Evolutionary conservation across 75 land plant genomes (phyloP).

Genomic region (Cunninghamia lanceolata): DNA sequence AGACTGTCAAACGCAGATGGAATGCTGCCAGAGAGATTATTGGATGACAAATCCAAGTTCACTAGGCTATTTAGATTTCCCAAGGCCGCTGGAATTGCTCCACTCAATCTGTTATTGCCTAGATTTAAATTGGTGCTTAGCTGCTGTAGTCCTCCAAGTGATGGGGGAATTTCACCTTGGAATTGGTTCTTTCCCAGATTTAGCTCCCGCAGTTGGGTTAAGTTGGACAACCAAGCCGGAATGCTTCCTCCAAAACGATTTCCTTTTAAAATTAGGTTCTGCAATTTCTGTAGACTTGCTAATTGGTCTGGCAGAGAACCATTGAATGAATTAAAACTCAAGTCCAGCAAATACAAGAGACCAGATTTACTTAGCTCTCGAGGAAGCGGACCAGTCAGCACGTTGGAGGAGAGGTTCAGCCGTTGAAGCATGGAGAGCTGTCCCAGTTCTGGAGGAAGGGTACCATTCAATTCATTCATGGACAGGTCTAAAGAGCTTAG

Average conservation of each 20-base stretch:
- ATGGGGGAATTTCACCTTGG: conserved; percentile 48
- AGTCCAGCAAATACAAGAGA: conserved; percentile 35
- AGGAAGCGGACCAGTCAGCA: conserved; percentile 57
- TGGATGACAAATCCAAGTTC: conserved; percentile 42
- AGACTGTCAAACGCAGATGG: conserved; percentile 24
- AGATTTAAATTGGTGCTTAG: conserved; percentile 36
- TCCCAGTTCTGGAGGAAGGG: conserved; percentile 44
- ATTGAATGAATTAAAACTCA: conserved; percentile 52
- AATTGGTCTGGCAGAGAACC: conserved; percentile 48
- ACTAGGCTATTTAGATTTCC: conserved; percentile 25
- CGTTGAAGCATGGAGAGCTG: conserved; percentile 22
- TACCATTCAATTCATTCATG: conserved; percentile 44
- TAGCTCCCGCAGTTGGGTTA: conserved; percentile 34
- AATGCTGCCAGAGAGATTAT: conserved; percentile 51
- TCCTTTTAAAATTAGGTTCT: conserved; percentile 29
- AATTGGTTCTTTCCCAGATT: conserved; percentile 61
- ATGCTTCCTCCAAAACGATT: conserved; percentile 62
- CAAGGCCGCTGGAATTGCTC: conserved; percentile 38
- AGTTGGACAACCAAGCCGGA: conserved; percentile 38
- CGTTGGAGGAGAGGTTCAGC: conserved; percentile 49
- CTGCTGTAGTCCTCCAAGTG: conserved; percentile 29
- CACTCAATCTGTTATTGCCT: conserved; percentile 45
- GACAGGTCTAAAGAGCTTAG: conserved; percentile 54
- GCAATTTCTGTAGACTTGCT: conserved; percentile 16
- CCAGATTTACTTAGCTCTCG: conserved; percentile 26